Evolutionary conservation across 352 stramenopile genomes (phyloP), one percentile per base, ranked within the genome.

Genomic region (Phytophthora podocarpi): DNA sequence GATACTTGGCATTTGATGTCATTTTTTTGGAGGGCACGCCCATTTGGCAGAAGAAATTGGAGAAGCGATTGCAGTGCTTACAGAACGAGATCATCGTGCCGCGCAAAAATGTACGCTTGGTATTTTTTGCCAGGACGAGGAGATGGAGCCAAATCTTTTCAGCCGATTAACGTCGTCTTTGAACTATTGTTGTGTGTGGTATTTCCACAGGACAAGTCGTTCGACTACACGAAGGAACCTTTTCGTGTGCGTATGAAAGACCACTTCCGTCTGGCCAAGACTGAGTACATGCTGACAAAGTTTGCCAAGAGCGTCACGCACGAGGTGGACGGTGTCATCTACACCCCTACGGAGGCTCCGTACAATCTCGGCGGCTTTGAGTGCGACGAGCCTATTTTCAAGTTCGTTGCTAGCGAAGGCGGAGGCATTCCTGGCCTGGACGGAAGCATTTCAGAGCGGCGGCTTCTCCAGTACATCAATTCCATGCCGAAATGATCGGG

Each of bases 171-270:
- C 32, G 10, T 36, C 24, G 16, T n/a, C n/a, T n/a, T n/a, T n/a
- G n/a, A n/a, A n/a, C n/a, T n/a, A n/a, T n/a, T n/a, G n/a, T 24
- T 37, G 11, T 28, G 8, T 51, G 21, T 42, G 21, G 21, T 23
- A 20, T 30, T 32, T 48, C 5, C 50, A 26, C 31, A 95, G 84
- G 85, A 95, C 49, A 76, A 82, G 31, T 79, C 73, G 21, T 91
- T 90, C 51, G 82, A 93, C 60, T 92, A 91, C 56, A 39, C 64
- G 28, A 82, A 76, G n/a, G 87, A 96, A 61, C 85, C 87, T 2
- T 96, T 96, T 67, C 84, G 87, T 18, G 83, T 96, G 34, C 85
- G 87, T 42, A 96, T 96, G 87, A 95, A 95, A 64, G 87, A 96
- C 43, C 87, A 96, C 59, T 96, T 95, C 59, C 85, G 85, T 53